Evolutionary conservation across 2,329 filamentous ascomycete species (phyloP), one percentile per base, ranked within the genome.

Genomic region (Zarea fungicola): DNA sequence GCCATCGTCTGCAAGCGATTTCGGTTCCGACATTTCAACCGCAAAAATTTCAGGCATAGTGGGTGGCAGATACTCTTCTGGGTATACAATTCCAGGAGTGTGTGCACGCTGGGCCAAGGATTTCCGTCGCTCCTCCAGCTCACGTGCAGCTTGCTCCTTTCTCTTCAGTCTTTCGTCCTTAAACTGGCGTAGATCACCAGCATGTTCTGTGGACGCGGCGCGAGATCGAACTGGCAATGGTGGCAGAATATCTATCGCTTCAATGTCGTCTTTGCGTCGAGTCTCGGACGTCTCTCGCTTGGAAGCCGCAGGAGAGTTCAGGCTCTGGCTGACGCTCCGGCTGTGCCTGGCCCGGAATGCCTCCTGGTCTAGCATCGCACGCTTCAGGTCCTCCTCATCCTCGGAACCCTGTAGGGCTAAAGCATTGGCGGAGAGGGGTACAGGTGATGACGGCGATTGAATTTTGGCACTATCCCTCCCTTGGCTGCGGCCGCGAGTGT

Each of bases 51-150:
- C 48, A 4, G 16, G 13, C 5, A 31, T 35, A 2, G 49, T 41
- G 4, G 50, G 52, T 9, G 61, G 60, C 18, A 59, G 59, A 36
- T 81, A 67, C 50, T 80, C 69, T 52, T 75, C 74, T 0, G 91
- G 91, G 55, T 90, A 84, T 5, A 88, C 84, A 52, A 96, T 95
- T 0, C 82, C 72, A 0, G 89, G 89, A 3, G 84, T 89, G 21
- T 87, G 87, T 4, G 89, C 87, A 42, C 89, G 80, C 48, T 88
- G 80, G 18, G 87, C 89, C 22, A 95, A 74, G 13, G 92, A 96
- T 61, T 87, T 81, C 50, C 92, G 84, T 23, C 92, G 83, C 60
- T 93, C 88, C 65, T 96, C 91, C 1, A 97, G 78, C 65, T 96
- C 91, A 41, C 86, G 83, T 7, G 90, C 89, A 9, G 87, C 87